Conservation (phyloP, 225 moss, liverwort and hornwort species). For the Marchantia paleacea region DNA sequence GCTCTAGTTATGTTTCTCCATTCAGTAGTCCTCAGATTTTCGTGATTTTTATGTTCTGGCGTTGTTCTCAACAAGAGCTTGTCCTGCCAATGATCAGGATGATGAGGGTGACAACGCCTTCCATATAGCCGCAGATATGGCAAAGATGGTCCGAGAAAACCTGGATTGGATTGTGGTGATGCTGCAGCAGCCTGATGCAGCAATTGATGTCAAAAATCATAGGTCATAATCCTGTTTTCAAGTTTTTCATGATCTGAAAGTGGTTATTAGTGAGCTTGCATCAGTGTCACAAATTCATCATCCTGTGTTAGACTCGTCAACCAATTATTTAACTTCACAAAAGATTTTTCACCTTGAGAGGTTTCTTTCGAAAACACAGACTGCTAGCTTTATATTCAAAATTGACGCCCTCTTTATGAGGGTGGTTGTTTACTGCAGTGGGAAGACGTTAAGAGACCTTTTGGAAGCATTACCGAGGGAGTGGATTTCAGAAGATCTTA, state of each 20-base stretch:
- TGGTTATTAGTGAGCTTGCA: neutral
- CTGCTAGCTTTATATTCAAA: neutral
- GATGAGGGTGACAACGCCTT: constrained; percentile 55
- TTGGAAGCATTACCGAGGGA: constrained; percentile 51
- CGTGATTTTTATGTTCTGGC: neutral
- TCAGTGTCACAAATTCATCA: too few relatives aligned
- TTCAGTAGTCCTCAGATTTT: neutral
- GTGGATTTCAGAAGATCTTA: constrained; percentile 52
- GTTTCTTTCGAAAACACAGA: neutral
- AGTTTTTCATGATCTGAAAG: neutral
- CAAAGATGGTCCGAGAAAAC: constrained; percentile 50
- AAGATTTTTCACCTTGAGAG: neutral
- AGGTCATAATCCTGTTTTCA: constrained; percentile 23
- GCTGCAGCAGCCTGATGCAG: constrained; percentile 41
- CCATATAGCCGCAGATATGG: constrained; percentile 50
- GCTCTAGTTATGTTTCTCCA: neutral
- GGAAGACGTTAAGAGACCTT: constrained; percentile 45
- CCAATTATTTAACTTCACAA: neutral
- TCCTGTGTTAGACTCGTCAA: neutral
- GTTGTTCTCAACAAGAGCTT: constrained; percentile 1
- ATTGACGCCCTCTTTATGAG: neutral
- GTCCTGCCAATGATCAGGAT: constrained; percentile 28
- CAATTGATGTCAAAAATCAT: constrained; percentile 49
- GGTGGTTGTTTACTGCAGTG: constrained; percentile 25
- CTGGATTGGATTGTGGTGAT: constrained; percentile 50